phyloP scores from a whole-genome alignment of 352 stramenopile genomes.

The Phytophthora cryptogea region DNA sequence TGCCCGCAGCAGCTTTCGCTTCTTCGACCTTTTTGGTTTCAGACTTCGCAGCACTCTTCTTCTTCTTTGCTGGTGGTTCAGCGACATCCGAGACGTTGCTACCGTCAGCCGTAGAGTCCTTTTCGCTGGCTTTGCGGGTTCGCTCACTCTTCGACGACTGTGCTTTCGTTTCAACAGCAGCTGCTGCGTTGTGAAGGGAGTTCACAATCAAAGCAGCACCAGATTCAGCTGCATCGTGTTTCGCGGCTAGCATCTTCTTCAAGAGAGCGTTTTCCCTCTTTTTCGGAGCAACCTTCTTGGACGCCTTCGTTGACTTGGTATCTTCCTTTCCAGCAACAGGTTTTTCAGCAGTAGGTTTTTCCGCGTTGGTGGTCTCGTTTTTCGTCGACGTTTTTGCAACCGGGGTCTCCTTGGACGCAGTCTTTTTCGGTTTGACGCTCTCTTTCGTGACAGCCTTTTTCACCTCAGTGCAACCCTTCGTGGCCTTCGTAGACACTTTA shows the following conservation, averaged over 20 bases:
- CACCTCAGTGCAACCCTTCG: slow-evolving; percentile 16
- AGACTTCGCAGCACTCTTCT: slow-evolving; percentile 25
- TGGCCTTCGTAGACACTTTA: background rate
- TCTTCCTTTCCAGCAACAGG: slow-evolving; percentile 8
- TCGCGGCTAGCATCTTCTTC: slow-evolving; percentile 40
- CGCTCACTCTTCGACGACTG: slow-evolving; percentile 30
- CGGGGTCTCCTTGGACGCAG: slow-evolving; percentile 1
- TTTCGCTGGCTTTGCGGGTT: slow-evolving; percentile 24
- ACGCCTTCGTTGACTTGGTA: slow-evolving; percentile 3
- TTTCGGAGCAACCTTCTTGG: slow-evolving; percentile 28
- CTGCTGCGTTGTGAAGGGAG: slow-evolving; percentile 18
- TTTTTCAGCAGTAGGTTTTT: no score
- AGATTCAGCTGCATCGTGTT: slow-evolving; percentile 26
- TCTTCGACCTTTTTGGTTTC: slow-evolving; percentile 4
- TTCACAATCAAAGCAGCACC: slow-evolving; percentile 28
- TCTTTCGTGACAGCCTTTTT: slow-evolving; percentile 17
- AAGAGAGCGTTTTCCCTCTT: slow-evolving; percentile 40
- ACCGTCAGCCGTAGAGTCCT: slow-evolving; percentile 9
- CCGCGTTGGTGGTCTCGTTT: slow-evolving; percentile 16
- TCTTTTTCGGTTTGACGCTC: slow-evolving; percentile 1
- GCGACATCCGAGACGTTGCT: slow-evolving; percentile 7
- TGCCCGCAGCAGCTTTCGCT: slow-evolving; percentile 4
- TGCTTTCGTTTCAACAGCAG: background rate
- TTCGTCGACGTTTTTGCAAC: slow-evolving; percentile 12
- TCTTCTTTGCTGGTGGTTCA: slow-evolving; percentile 35